Percentiles rank a stretch among this genome's conserved stretches.
phyloP scores from a whole-genome alignment of 805 yeast genomes.

The Teunomyces pallodes region DNA sequence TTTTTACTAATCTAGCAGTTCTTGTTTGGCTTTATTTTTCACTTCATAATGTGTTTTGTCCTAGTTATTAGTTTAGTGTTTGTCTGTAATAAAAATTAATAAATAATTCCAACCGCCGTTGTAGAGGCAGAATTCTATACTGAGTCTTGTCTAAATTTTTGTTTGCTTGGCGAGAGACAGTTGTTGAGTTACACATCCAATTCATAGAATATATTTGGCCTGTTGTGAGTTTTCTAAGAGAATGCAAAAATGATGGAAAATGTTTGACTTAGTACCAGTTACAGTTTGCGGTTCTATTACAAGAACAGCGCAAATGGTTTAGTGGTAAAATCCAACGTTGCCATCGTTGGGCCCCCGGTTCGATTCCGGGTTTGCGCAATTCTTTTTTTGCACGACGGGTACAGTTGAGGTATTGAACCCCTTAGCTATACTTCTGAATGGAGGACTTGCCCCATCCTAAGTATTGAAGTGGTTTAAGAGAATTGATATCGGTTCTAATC shows the following conservation, averaged over 20 bases:
- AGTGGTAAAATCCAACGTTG: slow-evolving; percentile 5
- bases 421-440: too few species aligned
- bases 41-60: not conserved
- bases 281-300: too few species aligned
- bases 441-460: too few species aligned
- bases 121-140: not conserved
- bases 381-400: not conserved
- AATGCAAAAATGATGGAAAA: too few species aligned
- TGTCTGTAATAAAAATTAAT: not conserved
- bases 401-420: too few species aligned
- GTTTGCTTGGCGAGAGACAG: too few species aligned
- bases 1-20: not conserved
- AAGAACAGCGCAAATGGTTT: slow-evolving; percentile 2
- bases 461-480: too few species aligned
- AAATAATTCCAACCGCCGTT: not conserved
- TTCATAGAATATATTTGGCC: too few species aligned
- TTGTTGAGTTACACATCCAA: too few species aligned
- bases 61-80: not conserved
- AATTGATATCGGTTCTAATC: too few species aligned
- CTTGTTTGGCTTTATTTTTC: not conserved
- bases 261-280: not conserved
- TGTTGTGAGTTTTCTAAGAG: too few species aligned
- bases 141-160: not conserved
- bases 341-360: slow-evolving; percentile 5
- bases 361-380: slow-evolving; percentile 5